Conservation (phyloP, 169 alveolate species). For the Babesia gibsoni region DNA sequence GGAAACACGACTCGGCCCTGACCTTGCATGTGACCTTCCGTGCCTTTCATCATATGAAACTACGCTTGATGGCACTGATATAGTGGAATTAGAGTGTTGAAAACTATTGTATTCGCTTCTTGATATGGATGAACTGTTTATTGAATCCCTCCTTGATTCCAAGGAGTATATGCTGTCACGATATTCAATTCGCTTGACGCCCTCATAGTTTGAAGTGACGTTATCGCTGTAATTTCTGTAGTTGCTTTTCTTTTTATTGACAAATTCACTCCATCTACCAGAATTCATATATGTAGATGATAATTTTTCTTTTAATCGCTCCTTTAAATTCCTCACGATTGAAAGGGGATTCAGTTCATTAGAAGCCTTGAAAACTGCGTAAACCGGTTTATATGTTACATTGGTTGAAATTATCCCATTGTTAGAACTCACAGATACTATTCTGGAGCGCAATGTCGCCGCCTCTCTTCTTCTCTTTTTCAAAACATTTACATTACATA, state of each 20-base stretch:
- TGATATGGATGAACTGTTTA: no score
- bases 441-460: slow-evolving; percentile 31
- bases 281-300: background rate
- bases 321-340: background rate
- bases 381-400: slow-evolving; percentile 49
- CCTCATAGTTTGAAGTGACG: no score
- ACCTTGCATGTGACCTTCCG: no score
- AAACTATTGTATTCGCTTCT: no score
- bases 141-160: no score
- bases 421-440: slow-evolving; percentile 23
- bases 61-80: no score
- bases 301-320: background rate
- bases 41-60: no score
- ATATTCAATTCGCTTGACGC: no score
- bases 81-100: no score
- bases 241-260: background rate
- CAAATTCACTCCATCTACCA: background rate
- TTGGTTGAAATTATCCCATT: slow-evolving; percentile 48
- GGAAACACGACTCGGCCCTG: no score
- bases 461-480: slow-evolving; percentile 21
- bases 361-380: slow-evolving; percentile 8
- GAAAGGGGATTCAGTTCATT: background rate
- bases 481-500: slow-evolving; percentile 13
- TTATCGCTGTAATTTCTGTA: background rate
- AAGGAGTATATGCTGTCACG: no score